These are phyloP conservation scores for Tricholomella constricta DNA, from an alignment of 768 basidiomycete genomes.

Conservation along the genomic window DNA sequence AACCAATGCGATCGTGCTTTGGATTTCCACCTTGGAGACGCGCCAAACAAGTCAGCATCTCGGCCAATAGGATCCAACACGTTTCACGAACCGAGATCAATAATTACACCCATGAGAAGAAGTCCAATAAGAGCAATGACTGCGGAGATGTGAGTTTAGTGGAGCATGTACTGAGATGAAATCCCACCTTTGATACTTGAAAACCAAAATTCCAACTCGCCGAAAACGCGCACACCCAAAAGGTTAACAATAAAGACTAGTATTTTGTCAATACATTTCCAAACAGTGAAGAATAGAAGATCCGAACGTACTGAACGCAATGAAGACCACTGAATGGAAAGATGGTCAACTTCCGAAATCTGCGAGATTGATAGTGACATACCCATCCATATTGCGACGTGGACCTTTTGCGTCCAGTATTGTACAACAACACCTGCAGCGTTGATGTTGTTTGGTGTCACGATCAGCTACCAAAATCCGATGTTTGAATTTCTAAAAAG, in stretches of 20 bases:
- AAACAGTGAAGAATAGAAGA: not conserved
- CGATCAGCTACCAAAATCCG: constrained; percentile 45
- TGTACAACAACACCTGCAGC: constrained; percentile 57
- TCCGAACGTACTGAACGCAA: constrained; percentile 48
- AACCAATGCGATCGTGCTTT: constrained; percentile 47
- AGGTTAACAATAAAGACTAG: constrained; percentile 58
- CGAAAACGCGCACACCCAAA: constrained; percentile 65
- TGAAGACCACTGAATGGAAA: constrained; percentile 50
- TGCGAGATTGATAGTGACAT: constrained; percentile 18
- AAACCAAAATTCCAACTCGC: constrained; percentile 76
- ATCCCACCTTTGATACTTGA: constrained; percentile 65
- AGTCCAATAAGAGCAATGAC: constrained; percentile 50
- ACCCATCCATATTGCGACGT: constrained; percentile 62
- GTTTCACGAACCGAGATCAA: constrained; percentile 56
- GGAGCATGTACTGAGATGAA: not conserved
- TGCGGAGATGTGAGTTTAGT: constrained; percentile 12
- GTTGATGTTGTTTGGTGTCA: constrained; percentile 68
- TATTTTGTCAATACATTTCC: not conserved
- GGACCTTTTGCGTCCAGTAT: constrained; percentile 47
- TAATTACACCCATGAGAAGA: constrained; percentile 60
- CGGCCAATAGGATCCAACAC: constrained; percentile 29
- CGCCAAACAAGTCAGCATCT: constrained; percentile 32
- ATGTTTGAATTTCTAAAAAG: constrained; percentile 5
- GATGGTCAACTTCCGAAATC: not conserved
- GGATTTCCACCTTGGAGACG: constrained; percentile 49